Percentiles rank a stretch among this genome's conserved stretches.
These are phyloP conservation scores for Phytophthora europaea DNA, from an alignment of 352 stramenopile species.

Conservation along the genomic window DNA sequence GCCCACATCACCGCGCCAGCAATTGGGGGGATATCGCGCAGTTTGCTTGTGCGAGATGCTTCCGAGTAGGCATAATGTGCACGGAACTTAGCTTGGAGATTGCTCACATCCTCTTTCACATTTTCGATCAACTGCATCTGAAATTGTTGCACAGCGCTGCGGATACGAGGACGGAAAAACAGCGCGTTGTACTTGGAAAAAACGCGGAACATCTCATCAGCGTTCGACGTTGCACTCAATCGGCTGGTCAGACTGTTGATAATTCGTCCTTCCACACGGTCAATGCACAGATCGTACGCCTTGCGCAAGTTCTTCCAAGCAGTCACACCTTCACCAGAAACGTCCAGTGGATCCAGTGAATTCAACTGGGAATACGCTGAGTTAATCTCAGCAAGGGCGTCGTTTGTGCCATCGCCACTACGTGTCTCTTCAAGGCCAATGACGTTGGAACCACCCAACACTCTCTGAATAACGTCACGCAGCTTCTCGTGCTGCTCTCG, in stretches of 20 bases:
- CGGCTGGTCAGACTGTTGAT: constrained; percentile 91
- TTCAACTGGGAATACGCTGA: constrained; percentile 89
- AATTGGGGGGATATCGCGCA: constrained; percentile 98
- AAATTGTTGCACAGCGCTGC: constrained; percentile 98
- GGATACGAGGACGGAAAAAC: constrained; percentile 96
- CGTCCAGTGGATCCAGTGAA: constrained; percentile 85
- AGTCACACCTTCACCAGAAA: constrained; percentile 82
- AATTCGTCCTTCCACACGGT: constrained; percentile 94
- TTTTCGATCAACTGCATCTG: constrained; percentile 99
- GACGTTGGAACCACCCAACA: constrained; percentile 69
- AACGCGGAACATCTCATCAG: constrained; percentile 97
- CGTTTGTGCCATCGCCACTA: constrained; percentile 73
- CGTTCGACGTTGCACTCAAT: constrained; percentile 90
- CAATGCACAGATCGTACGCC: constrained; percentile 92
- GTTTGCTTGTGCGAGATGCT: constrained; percentile 93
- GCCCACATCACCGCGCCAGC: constrained; percentile 99
- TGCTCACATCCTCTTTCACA: constrained; percentile 97
- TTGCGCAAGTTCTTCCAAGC: constrained; percentile 91
- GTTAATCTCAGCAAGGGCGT: constrained; percentile 90
- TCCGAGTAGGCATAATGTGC: constrained; percentile 97
- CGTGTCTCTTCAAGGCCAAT: constrained; percentile 48
- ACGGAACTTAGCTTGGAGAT: constrained; percentile 96
- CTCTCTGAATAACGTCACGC: constrained; percentile 86
- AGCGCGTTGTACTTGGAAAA: constrained; percentile 99
- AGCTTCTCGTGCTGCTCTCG: constrained; percentile 93